Evolutionary conservation across 2,329 filamentous ascomycete genomes (phyloP).

Genomic region (Penicillium capsulatum): DNA sequence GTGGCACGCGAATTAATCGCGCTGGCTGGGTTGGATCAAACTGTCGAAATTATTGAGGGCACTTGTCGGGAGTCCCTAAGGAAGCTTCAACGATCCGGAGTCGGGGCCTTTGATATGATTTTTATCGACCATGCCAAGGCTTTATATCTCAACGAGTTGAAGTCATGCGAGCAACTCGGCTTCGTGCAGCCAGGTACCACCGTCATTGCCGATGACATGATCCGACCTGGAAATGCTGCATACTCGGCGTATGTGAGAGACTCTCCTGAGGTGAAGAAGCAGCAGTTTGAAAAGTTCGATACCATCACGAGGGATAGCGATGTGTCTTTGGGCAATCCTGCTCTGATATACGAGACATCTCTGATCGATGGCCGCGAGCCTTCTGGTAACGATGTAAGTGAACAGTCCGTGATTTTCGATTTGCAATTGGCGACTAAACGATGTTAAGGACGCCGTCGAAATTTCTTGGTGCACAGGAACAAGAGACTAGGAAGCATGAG

Average conservation of each 20-base stretch:
- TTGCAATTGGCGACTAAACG: background rate
- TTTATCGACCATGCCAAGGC: slow-evolving; percentile 81
- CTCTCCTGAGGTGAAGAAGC: slow-evolving; percentile 56
- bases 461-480: slow-evolving; percentile 5
- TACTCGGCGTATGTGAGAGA: slow-evolving; percentile 62
- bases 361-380: slow-evolving; percentile 7
- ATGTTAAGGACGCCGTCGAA: slow-evolving; percentile 8
- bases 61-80: slow-evolving; percentile 60
- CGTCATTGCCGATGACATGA: slow-evolving; percentile 44
- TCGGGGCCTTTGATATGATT: slow-evolving; percentile 52
- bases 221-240: slow-evolving; percentile 42
- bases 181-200: slow-evolving; percentile 55
- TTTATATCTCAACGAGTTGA: slow-evolving; percentile 67
- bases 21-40: slow-evolving; percentile 63
- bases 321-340: slow-evolving; percentile 54
- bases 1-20: slow-evolving; percentile 64
- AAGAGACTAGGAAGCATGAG: background rate
- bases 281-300: too few relatives aligned
- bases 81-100: too few relatives aligned
- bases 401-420: background rate
- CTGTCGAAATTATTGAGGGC: slow-evolving; percentile 67
- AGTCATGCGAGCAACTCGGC: slow-evolving; percentile 67
- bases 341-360: slow-evolving; percentile 61
- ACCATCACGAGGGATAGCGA: slow-evolving; percentile 24
- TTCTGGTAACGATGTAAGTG: slow-evolving; percentile 5